Evolutionary conservation across 306 rosid genomes (phyloP).

Genomic region (Biancaea sappan): DNA sequence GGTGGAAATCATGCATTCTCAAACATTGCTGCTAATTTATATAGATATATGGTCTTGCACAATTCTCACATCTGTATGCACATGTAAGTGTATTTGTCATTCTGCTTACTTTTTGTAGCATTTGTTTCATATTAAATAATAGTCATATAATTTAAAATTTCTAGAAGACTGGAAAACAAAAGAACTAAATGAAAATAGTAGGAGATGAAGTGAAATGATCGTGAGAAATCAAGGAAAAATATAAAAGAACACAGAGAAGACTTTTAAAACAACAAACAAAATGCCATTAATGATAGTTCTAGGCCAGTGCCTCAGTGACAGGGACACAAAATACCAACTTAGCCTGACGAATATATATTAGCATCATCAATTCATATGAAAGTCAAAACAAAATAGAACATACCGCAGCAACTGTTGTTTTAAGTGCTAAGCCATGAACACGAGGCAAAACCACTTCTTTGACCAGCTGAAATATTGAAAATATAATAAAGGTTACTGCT

Average conservation of each 20-base stretch:
- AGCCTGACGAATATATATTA: neutral
- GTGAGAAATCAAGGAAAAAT: neutral
- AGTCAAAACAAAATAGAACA: slow-evolving; percentile 35
- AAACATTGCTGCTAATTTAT: neutral
- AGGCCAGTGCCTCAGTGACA: neutral
- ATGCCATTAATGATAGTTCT: neutral
- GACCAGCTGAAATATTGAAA: slow-evolving; percentile 64
- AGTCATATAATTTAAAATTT: neutral
- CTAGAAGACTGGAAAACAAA: neutral
- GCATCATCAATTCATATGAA: slow-evolving; percentile 1
- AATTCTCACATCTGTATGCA: neutral
- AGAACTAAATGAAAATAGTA: neutral
- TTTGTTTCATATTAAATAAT: neutral
- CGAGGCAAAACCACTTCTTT: slow-evolving; percentile 93
- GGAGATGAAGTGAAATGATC: neutral
- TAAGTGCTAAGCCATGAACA: slow-evolving; percentile 92
- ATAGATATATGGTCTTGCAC: neutral
- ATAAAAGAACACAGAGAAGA: neutral
- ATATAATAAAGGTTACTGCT: slow-evolving; percentile 21
- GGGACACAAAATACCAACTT: slow-evolving; percentile 17
- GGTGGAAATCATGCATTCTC: neutral
- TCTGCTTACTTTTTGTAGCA: neutral
- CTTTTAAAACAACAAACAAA: neutral
- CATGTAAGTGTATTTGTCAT: neutral
- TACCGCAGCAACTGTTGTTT: slow-evolving; percentile 98